Conservation (phyloP, 2,329 filamentous ascomycete species). For the Ceratocystis papillata region DNA sequence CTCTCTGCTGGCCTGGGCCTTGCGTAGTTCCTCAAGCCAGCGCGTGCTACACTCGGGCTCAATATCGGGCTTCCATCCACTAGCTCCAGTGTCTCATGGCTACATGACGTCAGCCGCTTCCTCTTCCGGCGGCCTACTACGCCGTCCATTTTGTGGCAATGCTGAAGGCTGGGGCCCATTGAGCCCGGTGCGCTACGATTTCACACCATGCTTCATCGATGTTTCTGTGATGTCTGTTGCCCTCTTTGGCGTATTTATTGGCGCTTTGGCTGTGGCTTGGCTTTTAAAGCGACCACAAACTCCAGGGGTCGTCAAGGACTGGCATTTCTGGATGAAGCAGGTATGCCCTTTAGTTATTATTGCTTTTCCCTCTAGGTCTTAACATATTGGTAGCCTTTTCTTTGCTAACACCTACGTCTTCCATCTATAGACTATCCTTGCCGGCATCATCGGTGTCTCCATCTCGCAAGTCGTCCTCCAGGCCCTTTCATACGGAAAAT, state of each 20-base stretch:
- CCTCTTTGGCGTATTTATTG: constrained; percentile 65
- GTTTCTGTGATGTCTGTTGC: constrained; percentile 73
- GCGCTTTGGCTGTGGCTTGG: constrained; percentile 68
- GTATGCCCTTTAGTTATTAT: constrained; percentile 39
- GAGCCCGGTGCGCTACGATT: constrained; percentile 77
- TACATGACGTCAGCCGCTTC: constrained; percentile 42
- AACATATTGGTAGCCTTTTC: background rate
- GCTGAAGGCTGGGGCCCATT: constrained; percentile 91
- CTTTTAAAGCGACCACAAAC: constrained; percentile 59
- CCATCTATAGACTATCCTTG: constrained; percentile 45
- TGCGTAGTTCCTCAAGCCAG: constrained; percentile 32
- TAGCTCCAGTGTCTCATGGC: constrained; percentile 38
- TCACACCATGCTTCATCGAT: constrained; percentile 96
- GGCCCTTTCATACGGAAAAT: constrained; percentile 53
- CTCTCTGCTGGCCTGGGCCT: constrained; percentile 20
- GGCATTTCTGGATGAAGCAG: constrained; percentile 89
- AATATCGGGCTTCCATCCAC: constrained; percentile 47
- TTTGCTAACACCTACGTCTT: background rate
- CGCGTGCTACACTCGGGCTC: constrained; percentile 48
- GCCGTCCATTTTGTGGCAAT: constrained; percentile 75
- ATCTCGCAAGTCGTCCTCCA: constrained; percentile 65
- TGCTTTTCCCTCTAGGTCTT: background rate
- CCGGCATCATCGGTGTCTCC: constrained; percentile 55
- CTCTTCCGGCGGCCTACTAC: constrained; percentile 35
- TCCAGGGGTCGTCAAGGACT: constrained; percentile 62